phyloP scores from a whole-genome alignment of 163 green algal species.

The Volvox carteri region DNA sequence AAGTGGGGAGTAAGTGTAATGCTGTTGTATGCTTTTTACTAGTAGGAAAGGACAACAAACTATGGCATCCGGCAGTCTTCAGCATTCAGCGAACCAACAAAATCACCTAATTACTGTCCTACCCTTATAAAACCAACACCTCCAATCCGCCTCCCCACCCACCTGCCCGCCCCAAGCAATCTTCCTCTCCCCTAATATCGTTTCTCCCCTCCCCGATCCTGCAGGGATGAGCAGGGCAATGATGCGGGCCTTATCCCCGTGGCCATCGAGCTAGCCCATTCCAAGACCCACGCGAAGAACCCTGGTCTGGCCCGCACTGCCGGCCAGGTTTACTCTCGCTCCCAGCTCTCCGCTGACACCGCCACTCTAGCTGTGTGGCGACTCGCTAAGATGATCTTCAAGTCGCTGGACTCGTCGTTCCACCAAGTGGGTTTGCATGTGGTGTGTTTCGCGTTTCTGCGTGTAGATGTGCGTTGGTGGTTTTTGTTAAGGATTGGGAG shows the following conservation, averaged over 20 bases:
- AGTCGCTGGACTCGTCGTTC: constrained; percentile 55
- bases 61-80: no score
- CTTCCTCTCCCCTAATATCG: neutral
- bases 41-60: no score
- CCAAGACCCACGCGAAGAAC: constrained; percentile 20
- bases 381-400: constrained; percentile 71
- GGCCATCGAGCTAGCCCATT: constrained; percentile 67
- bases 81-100: no score
- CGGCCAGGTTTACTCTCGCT: constrained; percentile 24
- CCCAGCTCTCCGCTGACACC: neutral
- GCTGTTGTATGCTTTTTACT: no score
- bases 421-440: constrained; percentile 57
- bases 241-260: constrained; percentile 58
- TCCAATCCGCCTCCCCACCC: neutral
- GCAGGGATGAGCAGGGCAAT: constrained; percentile 12
- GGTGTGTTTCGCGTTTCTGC: neutral
- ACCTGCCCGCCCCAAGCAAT: no score
- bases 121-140: no score
- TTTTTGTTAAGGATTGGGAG: neutral
- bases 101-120: no score
- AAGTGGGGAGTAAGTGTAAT: no score
- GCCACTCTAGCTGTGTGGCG: constrained; percentile 56
- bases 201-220: neutral
- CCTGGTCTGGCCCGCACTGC: neutral
- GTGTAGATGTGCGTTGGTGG: neutral